Base-by-base conservation (phyloP, 225 moss, liverwort and hornwort genomes). In the Sphagnum contortum region DNA sequence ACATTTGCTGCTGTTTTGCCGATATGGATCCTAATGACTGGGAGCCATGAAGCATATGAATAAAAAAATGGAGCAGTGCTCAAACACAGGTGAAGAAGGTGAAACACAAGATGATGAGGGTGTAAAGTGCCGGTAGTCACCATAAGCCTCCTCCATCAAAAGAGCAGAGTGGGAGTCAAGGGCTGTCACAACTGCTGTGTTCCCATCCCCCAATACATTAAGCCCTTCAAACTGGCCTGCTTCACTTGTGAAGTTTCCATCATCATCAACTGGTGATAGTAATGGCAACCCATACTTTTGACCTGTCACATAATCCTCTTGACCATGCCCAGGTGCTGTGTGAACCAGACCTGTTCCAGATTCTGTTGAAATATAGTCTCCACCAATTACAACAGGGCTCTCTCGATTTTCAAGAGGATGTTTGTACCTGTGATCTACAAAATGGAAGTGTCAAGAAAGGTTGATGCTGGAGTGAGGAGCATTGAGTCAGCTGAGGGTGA, bases 291-390 rank as follows among this genome's bases (percentile, higher is more conserved):
- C 87, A 65, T 98, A 98, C 61, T 98, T 98, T 9, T 87, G 83
- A 62, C 96, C 96, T 61, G 96, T 98, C 60, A 92, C 71, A 64
- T 91, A 98, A 80, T 98, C 96, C 71, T 98, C 96, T 48, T 92
- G 85, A 64, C 96, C 96, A 72, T 98, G 96, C 48, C 96, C 96
- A 66, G 96, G 96, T 59, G 96, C 96, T 66, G 96, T 98, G 64
- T 98, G 96, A 76, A 98, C 96, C 71, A 98, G 76, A 57, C 96
- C 96, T 72, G 96, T 98, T 73, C 96, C 96, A 58, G 96, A 81
- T 68, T 98, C 96, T n/a, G 92, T 98, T 44, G 96, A 90, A 69
- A 98, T 98, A 62, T 98, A 98, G 71, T 98, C 96, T 63, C 96
- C 96, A 73, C 96, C 96, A 68, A 98, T 76, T 59, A 98, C 90